Base-by-base conservation (phyloP, 140 eudicot genomes). In the Oenanthe javanica region DNA sequence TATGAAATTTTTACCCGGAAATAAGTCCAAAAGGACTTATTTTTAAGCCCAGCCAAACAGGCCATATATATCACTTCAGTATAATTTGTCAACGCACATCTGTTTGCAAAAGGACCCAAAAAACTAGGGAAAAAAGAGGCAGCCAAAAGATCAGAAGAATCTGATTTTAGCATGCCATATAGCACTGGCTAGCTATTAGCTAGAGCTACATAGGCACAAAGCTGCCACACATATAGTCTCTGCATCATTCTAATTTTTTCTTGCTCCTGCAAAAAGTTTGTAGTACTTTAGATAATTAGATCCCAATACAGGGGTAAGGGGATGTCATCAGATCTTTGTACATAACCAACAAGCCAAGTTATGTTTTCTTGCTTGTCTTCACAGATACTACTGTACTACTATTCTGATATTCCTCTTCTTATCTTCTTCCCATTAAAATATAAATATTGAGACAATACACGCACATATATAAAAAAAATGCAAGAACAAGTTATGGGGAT, bases 401-500 rank as follows among this genome's bases (percentile, higher is more conserved):
- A n/a, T 19, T 6, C 64, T 21, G 2, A 6, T 19, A 18, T 57
- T 57, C 25, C 27, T 57, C 64, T 57, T 57, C 64, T 57, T 57
- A 57, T 57, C 64, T 19, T 57, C 3, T 57, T 6, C 25, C 64
- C 64, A 18, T 55, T 55, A 18, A 18, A 54, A 54, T 18, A 54
- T 19, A 16, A 4, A 16, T 42, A 42, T 42, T 42, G 45, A 42
- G 45, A 31, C 31, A 31, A 31, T 31, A 31, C 31, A 31, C 31
- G 31, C 31, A 31, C 31, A 31, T 31, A 31, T 31, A 31, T 31
- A 31, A 63, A 48, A 81, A 74, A 81, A 75, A 90, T 93, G 98
- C 93, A 91, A 87, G 98, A 93, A 67, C 96, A 91, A 67, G 89
- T 91, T 3, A 70, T 85, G 43, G 90, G 88, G 76, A 84, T 86